Evolutionary conservation across 2,329 filamentous ascomycete species (phyloP).

Genomic region (Aspergillus sojae): DNA sequence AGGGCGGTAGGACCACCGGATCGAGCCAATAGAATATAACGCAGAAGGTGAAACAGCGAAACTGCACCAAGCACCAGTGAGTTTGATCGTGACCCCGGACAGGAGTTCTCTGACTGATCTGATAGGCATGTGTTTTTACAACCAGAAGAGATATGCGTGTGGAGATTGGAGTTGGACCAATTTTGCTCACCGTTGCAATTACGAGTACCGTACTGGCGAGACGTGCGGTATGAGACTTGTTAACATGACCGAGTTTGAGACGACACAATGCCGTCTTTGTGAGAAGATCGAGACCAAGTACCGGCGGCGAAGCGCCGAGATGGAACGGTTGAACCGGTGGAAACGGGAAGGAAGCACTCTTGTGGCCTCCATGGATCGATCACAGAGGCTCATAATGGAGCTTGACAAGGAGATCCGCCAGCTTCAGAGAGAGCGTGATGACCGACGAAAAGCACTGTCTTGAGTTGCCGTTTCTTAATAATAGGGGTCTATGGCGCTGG

Average conservation of each 20-base stretch:
- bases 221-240: slow-evolving; percentile 94
- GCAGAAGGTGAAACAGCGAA: slow-evolving; percentile 38
- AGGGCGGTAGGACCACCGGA: slow-evolving; percentile 26
- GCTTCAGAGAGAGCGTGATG: slow-evolving; percentile 60
- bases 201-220: slow-evolving; percentile 93
- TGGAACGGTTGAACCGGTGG: slow-evolving; percentile 76
- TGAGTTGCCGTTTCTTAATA: slow-evolving; percentile 16
- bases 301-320: slow-evolving; percentile 73
- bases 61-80: slow-evolving; percentile 33
- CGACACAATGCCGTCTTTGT: slow-evolving; percentile 77
- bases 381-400: slow-evolving; percentile 71
- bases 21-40: slow-evolving; percentile 35
- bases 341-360: slow-evolving; percentile 66
- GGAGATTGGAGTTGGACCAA: slow-evolving; percentile 94
- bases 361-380: slow-evolving; percentile 65
- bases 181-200: slow-evolving; percentile 89
- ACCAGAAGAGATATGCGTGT: slow-evolving; percentile 81
- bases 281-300: slow-evolving; percentile 86
- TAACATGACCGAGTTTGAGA: slow-evolving; percentile 68
- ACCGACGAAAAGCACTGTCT: slow-evolving; percentile 36
- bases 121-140: slow-evolving; percentile 88
- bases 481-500: not conserved
- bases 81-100: slow-evolving; percentile 31
- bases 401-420: slow-evolving; percentile 70
- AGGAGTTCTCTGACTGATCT: slow-evolving; percentile 32